Evolutionary conservation across 78 protist species (phyloP), one percentile per base, ranked within the genome.

Genomic region (Cavenderia fasciculata): DNA sequence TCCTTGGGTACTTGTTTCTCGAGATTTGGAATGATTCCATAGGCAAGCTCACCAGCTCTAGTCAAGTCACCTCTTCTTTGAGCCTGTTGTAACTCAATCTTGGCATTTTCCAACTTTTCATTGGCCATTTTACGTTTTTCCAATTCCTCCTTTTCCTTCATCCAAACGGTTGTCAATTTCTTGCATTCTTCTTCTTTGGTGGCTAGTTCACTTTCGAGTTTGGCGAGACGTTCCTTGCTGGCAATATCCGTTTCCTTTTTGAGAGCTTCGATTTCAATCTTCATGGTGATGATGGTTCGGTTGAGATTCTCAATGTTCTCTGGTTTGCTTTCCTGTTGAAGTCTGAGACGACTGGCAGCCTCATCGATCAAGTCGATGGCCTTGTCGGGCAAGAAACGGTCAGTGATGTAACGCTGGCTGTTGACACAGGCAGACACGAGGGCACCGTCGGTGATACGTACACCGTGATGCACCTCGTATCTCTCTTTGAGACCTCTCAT

Each of bases 351-450:
- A 19, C 97, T 92, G 36, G 97, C 92, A 3, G 99, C 99, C 63
- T 99, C 99, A 76, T 97, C 99, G 19, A 98, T 69, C 1, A 99
- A 86, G 85, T 99, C 99, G 52, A 99, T 99, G n/a, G 99, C 98
- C 77, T 97, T 97, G 94, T 99, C 99, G 2, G 99, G 99, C 34
- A 97, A 96, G 96, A 94, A 97, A 40, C 99, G 92, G 46, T 88
- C 74, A 23, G 96, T 59, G 57, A 99, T 95, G 90, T 99, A 98
- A 16, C 99, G 96, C 54, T 54, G 62, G n/a, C 98, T 41, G 66
- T 97, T 95, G 47, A 69, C 86, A 4, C 96, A 98, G 0, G 99
- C 99, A 0, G 91, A 59, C 1, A 99, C 98, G 31, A 99, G 93
- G 10, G 99, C 99, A 18, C 95, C 92, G 76, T 99, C 99, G 8